Evolutionary conservation across 306 rosid species (phyloP).

Genomic region (Malus asiatica): DNA sequence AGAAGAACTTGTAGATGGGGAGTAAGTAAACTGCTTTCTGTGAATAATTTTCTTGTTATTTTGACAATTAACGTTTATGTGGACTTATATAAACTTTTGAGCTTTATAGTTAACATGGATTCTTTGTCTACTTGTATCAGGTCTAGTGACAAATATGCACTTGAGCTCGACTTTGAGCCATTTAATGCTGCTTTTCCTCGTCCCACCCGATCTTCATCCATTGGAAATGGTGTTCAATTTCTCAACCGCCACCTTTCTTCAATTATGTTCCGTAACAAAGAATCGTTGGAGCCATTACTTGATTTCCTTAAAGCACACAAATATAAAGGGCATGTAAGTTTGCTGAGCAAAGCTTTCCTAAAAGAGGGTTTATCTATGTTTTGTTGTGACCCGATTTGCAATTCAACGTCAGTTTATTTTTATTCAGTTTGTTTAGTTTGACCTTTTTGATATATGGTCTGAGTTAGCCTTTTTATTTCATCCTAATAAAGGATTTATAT

Average conservation of each 20-base stretch:
- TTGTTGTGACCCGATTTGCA: constrained; percentile 13
- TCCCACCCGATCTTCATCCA: constrained; percentile 65
- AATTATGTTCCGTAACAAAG: constrained; percentile 56
- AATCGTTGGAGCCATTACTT: constrained; percentile 65
- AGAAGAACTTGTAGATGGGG: constrained; percentile 72
- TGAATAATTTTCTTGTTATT: not conserved
- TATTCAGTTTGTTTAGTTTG: not conserved
- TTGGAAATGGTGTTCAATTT: constrained; percentile 82
- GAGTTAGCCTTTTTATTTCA: too few relatives aligned
- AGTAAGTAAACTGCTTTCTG: constrained; percentile 26
- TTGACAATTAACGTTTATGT: not conserved
- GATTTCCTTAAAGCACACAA: constrained; percentile 83
- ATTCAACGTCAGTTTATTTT: not conserved
- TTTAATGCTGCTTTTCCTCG: constrained; percentile 81
- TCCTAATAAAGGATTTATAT: too few relatives aligned
- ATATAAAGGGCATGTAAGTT: constrained; percentile 73
- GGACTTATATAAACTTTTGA: not conserved
- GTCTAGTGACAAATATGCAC: constrained; percentile 26
- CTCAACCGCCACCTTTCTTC: constrained; percentile 88
- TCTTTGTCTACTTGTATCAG: constrained; percentile 13
- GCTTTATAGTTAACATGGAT: not conserved
- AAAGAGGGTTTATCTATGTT: not conserved
- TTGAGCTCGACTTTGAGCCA: constrained; percentile 93
- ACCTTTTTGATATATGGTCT: too few relatives aligned
- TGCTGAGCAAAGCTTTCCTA: constrained; percentile 2